A percentile compares a stretch with the other conserved stretches of the same genome.
Evolutionary conservation across 2,329 filamentous ascomycete species (phyloP).

Genomic region (Diplodia scrobiculata): DNA sequence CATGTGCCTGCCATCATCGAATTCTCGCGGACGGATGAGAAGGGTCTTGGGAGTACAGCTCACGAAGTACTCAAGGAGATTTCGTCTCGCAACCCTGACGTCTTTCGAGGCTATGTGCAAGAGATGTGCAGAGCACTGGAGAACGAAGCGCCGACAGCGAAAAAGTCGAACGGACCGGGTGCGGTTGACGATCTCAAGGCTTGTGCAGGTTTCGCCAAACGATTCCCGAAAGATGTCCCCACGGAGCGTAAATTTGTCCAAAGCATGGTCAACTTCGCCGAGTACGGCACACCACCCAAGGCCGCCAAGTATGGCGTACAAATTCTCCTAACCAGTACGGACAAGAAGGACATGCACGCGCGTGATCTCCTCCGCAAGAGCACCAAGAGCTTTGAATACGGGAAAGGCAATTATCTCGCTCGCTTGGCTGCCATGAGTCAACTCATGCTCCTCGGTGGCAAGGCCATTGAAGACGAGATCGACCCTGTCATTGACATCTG

Average conservation of each 20-base stretch:
- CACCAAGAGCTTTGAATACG: slow-evolving; percentile 73
- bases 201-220: slow-evolving; percentile 86
- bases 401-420: slow-evolving; percentile 70
- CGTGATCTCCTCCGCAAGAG: slow-evolving; percentile 79
- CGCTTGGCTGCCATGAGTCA: slow-evolving; percentile 73
- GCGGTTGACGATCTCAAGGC: slow-evolving; percentile 93
- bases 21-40: slow-evolving; percentile 79
- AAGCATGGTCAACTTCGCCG: slow-evolving; percentile 78
- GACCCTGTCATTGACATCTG: slow-evolving; percentile 79
- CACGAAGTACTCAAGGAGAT: slow-evolving; percentile 92
- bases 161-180: slow-evolving; percentile 66
- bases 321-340: slow-evolving; percentile 76
- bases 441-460: slow-evolving; percentile 72
- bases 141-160: slow-evolving; percentile 72
- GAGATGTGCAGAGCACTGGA: slow-evolving; percentile 86
- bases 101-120: slow-evolving; percentile 89
- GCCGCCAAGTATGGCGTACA: slow-evolving; percentile 93
- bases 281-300: slow-evolving; percentile 76
- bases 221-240: slow-evolving; percentile 80
- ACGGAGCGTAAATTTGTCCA: slow-evolving; percentile 78
- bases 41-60: slow-evolving; percentile 73
- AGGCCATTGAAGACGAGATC: slow-evolving; percentile 67
- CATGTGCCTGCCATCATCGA: slow-evolving; percentile 90
- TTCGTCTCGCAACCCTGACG: slow-evolving; percentile 81
- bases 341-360: slow-evolving; percentile 80